Evolutionary conservation across 768 basidiomycete species (phyloP).

Genomic region (Coprinopsis strossmayeri): DNA sequence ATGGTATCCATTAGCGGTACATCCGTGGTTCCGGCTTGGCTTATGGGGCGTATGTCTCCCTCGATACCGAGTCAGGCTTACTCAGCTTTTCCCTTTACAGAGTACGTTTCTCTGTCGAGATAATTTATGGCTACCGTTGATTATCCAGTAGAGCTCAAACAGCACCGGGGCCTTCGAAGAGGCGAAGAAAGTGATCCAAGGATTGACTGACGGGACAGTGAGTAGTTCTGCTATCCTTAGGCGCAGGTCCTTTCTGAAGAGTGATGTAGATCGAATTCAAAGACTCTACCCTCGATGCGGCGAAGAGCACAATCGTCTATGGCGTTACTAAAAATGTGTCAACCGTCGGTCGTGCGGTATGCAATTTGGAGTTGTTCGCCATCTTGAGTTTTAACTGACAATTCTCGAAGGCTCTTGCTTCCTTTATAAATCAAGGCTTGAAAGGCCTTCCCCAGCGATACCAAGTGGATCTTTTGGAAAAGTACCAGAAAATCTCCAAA

Average conservation of each 20-base stretch:
- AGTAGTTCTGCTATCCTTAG: constrained; percentile 15
- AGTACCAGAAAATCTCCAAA: constrained; percentile 74
- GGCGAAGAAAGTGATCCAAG: constrained; percentile 69
- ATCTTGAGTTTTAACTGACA: constrained; percentile 1
- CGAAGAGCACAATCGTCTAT: constrained; percentile 89
- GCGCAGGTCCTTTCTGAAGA: neutral
- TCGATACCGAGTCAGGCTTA: constrained; percentile 75
- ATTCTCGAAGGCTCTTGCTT: constrained; percentile 57
- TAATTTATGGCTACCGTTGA: neutral
- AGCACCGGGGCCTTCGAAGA: constrained; percentile 75
- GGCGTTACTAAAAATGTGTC: constrained; percentile 74
- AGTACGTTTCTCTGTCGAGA: constrained; percentile 32
- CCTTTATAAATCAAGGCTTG: constrained; percentile 89
- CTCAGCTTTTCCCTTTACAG: constrained; percentile 75
- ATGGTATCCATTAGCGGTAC: constrained; percentile 48
- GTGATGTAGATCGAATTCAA: constrained; percentile 65
- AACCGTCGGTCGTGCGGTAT: constrained; percentile 81
- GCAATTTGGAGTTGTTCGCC: constrained; percentile 17
- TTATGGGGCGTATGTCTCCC: constrained; percentile 75
- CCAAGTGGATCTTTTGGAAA: constrained; percentile 70
- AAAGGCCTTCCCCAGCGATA: constrained; percentile 73
- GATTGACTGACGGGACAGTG: constrained; percentile 80
- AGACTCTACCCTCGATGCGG: constrained; percentile 76
- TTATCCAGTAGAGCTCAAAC: constrained; percentile 60
- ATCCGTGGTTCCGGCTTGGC: constrained; percentile 94